Conservation (phyloP, 2,329 filamentous ascomycete species). For the Elsinoe australis region DNA sequence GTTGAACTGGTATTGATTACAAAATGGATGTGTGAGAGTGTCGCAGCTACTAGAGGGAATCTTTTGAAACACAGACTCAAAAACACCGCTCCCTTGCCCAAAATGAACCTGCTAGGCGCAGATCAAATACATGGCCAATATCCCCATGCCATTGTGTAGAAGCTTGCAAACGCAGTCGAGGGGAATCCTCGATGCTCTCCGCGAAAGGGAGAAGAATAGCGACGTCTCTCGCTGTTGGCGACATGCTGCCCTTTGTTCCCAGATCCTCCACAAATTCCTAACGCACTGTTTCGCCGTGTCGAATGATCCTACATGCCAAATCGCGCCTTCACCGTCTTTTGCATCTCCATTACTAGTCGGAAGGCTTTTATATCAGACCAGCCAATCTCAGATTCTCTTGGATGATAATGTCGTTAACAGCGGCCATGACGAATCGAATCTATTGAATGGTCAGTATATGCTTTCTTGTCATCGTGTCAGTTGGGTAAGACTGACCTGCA, state of each 20-base stretch:
- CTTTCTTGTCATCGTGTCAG: too few relatives aligned
- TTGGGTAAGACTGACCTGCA: too few relatives aligned
- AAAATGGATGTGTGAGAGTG: slow-evolving; percentile 17
- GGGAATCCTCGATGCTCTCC: slow-evolving; percentile 5
- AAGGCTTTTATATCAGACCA: slow-evolving; percentile 69
- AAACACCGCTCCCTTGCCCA: slow-evolving; percentile 16
- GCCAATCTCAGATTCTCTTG: slow-evolving; percentile 97
- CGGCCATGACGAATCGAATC: slow-evolving; percentile 99
- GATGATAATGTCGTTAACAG: slow-evolving; percentile 99
- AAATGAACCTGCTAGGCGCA: slow-evolving; percentile 13
- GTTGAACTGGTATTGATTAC: slow-evolving; percentile 15
- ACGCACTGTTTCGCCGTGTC: slow-evolving; percentile 7
- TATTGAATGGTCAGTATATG: too few relatives aligned
- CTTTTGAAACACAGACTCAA: slow-evolving; percentile 14
- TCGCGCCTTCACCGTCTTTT: neutral
- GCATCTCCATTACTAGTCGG: neutral
- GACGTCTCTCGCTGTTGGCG: neutral
- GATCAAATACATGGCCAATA: slow-evolving; percentile 14
- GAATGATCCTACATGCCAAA: slow-evolving; percentile 4
- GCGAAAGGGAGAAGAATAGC: slow-evolving; percentile 8
- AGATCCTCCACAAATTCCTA: neutral
- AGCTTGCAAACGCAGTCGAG: slow-evolving; percentile 13
- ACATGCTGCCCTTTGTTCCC: neutral
- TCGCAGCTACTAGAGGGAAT: slow-evolving; percentile 17
- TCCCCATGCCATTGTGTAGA: slow-evolving; percentile 13